Evolutionary conservation across 768 basidiomycete species (phyloP), one percentile per base, ranked within the genome.

Genomic region (Pholiota conissans): DNA sequence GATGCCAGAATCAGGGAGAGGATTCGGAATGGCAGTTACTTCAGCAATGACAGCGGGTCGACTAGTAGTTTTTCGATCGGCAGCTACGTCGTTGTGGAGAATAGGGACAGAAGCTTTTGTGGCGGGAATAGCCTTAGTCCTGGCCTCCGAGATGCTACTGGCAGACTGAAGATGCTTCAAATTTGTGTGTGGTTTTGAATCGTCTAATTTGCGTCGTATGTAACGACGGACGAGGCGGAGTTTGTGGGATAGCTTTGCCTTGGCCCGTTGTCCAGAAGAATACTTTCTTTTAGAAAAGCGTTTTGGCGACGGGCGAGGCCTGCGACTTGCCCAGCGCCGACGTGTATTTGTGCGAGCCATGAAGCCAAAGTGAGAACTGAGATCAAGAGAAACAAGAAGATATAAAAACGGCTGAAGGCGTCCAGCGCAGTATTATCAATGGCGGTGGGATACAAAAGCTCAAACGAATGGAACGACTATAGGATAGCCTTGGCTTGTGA

Each of bases 11-110:
- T 81, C 79, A 22, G 82, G 80, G 35, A 76, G 75, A 58, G 83
- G 83, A 59, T 77, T 75, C 11, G 84, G 82, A 42, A 84, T 69
- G 39, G 74, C 70, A 6, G 77, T 77, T 14, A 72, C 64, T 56
- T 79, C 75, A 24, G 46, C 64, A 53, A 58, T 59, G 5, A 62
- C 59, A 54, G 61, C 67, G 49, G 64, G 67, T 47, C 67, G 68
- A 63, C 55, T 63, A 11, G 56, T 58, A 35, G 58, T 55, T 35
- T 51, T 65, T n/a, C 51, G 56, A 26, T 50, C 40, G 29, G 30
- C 47, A 29, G 52, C 56, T 22, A 52, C 57, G 42, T 30, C 50
- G 56, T 61, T 59, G 52, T 58, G 59, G 16, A 49, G 27, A n/a
- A 52, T 32, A 42, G 59, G 47, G 26, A 49, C 49, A 51, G 62